phyloP scores from a whole-genome alignment of 306 rosid genomes.

The Cyamopsis tetragonoloba region DNA sequence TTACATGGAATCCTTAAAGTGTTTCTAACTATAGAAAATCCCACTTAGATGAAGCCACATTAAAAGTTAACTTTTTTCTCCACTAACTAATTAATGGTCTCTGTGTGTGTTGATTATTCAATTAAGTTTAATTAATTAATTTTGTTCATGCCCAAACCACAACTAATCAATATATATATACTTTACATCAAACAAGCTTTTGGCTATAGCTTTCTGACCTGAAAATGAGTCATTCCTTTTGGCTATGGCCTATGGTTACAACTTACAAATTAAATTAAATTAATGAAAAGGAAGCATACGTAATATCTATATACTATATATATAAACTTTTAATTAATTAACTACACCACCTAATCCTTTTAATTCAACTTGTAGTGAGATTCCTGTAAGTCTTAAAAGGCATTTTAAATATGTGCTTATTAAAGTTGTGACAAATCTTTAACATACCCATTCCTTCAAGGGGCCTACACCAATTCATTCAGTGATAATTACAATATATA shows the following conservation, averaged over 20 bases:
- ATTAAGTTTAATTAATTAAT: no score
- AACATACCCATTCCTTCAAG: conserved; percentile 38
- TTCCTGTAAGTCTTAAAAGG: conserved; percentile 45
- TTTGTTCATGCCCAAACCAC: conserved; percentile 42
- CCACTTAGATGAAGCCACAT: conserved; percentile 52
- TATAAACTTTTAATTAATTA: no score
- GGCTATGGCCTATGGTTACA: conserved; percentile 35
- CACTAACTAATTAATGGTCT: conserved; percentile 51
- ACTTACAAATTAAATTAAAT: no score
- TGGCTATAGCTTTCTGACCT: conserved; percentile 37
- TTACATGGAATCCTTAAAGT: conserved; percentile 58
- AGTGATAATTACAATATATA: conserved; percentile 18
- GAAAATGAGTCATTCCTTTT: conserved; percentile 31
- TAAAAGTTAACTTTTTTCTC: conserved; percentile 60
- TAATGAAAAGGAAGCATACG: conserved; percentile 53
- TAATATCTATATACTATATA: no score
- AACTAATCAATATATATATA: conserved; percentile 31
- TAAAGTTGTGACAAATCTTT: conserved; percentile 58
- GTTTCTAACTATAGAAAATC: conserved; percentile 70
- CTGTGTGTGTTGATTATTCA: no score
- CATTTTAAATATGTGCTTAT: conserved; percentile 34
- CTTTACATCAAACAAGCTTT: conserved; percentile 74
- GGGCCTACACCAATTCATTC: conserved; percentile 36
- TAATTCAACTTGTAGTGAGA: conserved; percentile 32
- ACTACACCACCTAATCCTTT: conserved; percentile 42